Conservation (phyloP, 495 filamentous ascomycete genomes). For the Aspergillus baeticus region DNA sequence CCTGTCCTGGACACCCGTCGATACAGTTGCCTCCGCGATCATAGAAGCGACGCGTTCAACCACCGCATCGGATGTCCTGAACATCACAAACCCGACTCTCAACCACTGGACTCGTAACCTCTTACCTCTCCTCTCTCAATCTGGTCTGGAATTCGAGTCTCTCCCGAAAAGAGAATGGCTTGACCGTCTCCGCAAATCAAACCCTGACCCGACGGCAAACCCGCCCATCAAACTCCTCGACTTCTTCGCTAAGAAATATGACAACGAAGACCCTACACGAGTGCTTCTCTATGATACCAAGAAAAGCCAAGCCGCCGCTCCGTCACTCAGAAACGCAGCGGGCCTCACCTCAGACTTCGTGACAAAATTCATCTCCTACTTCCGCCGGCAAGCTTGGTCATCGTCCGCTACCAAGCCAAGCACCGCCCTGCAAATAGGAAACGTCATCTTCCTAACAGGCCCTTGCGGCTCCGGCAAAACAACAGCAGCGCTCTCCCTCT, state of each 20-base stretch:
- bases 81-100: slow-evolving; percentile 46
- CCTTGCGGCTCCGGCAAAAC: slow-evolving; percentile 26
- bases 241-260: slow-evolving; percentile 46
- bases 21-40: slow-evolving; percentile 49
- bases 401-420: not conserved
- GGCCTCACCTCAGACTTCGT: slow-evolving; percentile 13
- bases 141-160: slow-evolving; percentile 45
- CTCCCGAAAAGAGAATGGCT: slow-evolving; percentile 48
- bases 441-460: slow-evolving; percentile 25
- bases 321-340: slow-evolving; percentile 15
- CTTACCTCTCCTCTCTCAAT: slow-evolving; percentile 43
- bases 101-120: slow-evolving; percentile 51
- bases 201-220: slow-evolving; percentile 37
- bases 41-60: slow-evolving; percentile 26
- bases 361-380: slow-evolving; percentile 17
- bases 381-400: slow-evolving; percentile 19
- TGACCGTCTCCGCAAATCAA: slow-evolving; percentile 31
- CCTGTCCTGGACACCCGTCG: slow-evolving; percentile 60
- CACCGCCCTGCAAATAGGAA: not conserved
- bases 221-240: slow-evolving; percentile 48
- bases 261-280: slow-evolving; percentile 27
- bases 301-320: slow-evolving; percentile 17
- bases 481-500: slow-evolving; percentile 17
- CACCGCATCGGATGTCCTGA: slow-evolving; percentile 19
- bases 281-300: slow-evolving; percentile 27